Base-by-base conservation (phyloP, 1,139 yeast species). In the Pneumocystis carinii region DNA sequence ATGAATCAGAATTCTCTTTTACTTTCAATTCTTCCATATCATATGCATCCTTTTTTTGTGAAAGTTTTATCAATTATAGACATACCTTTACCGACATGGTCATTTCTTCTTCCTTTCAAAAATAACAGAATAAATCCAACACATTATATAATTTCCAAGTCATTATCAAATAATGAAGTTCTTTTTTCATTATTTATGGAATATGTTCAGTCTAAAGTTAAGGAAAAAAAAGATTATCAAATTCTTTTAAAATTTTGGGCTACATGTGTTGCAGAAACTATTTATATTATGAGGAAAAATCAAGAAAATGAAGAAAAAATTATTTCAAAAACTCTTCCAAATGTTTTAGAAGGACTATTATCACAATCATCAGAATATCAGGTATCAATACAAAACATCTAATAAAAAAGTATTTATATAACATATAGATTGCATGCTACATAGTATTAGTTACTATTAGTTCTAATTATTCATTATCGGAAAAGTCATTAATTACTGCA, bases 161-260 rank as follows among this genome's bases (percentile, higher is more conserved):
- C 88, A 2, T 83, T 90, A 61, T 66, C 75, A 71, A 64, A 69
- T 19, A 95, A 90, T 71, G 73, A 78, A 60, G 87, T 83, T 64
- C 79, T 90, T 64, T 82, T 83, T 75, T 81, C 83, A 67, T 77
- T 88, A 59, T 86, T 88, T 70, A 77, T 86, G 29, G 78, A 80
- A 66, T 84, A 81, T 71, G 71, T 88, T 57, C 77, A 80, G 60
- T 82, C 80, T 53, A 81, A 81, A 66, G 74, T 86, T 61, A 74
- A 77, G 32, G 75, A 66, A 2, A 70, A 68, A 39, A 66, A 71
- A 24, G 74, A 71, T 19, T 87, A 83, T 73, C 83, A 86, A 66
- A 82, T 82, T 63, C 86, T 86, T 71, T 78, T 90, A 66, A 83
- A 90, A 14, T 90, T 92, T 72, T 87, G 86, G 75, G 83, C 86